Percentiles rank a stretch among this genome's conserved stretches.
Conservation (phyloP, 176 grass and related monocot genomes). For the Oryza australiensis region DNA sequence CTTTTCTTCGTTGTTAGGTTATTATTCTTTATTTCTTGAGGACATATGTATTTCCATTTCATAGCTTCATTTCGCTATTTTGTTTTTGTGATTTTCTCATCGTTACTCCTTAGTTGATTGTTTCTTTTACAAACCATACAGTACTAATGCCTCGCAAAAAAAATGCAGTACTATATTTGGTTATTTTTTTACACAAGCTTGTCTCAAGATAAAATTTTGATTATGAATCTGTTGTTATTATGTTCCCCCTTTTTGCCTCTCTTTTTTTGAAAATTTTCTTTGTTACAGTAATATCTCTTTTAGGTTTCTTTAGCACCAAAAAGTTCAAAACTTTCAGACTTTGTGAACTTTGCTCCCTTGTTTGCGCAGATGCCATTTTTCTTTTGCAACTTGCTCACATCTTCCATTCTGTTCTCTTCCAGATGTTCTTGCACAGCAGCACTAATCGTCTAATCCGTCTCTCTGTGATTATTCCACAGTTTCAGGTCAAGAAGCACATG, state of each 20-base stretch:
- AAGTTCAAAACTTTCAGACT: background rate
- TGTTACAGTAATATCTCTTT: background rate
- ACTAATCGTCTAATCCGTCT: background rate
- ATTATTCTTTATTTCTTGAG: background rate
- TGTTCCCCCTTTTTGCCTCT: background rate
- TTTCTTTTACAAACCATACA: background rate
- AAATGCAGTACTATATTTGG: too few species aligned
- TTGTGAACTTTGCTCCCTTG: background rate
- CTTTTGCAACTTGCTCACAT: background rate
- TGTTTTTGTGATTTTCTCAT: background rate
- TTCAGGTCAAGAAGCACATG: constrained; percentile 56
- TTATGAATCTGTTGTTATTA: background rate
- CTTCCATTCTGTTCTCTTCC: background rate
- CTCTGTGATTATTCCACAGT: constrained; percentile 40
- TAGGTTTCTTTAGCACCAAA: background rate
- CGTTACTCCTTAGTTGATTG: background rate
- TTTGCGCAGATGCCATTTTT: background rate
- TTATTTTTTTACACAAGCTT: background rate
- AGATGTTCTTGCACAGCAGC: background rate
- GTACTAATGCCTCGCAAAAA: too few species aligned
- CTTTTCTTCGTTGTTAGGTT: background rate
- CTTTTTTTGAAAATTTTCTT: background rate
- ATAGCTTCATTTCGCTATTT: background rate
- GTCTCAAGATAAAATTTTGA: background rate
- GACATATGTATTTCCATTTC: background rate